These are phyloP conservation scores for Saccharum officinarum DNA, from an alignment of 176 grass and related monocot genomes.

Conservation along the genomic window DNA sequence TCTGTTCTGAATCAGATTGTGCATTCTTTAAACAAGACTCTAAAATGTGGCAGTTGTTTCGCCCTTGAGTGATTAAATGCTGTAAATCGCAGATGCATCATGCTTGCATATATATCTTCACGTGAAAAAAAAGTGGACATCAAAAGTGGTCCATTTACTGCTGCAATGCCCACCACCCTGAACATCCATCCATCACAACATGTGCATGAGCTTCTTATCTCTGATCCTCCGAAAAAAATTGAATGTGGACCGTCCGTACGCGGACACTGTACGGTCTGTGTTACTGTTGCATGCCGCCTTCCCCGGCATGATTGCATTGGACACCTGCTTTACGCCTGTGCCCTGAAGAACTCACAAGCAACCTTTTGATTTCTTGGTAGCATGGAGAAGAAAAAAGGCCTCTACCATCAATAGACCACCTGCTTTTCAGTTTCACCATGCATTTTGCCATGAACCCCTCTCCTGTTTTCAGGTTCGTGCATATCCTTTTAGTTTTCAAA, in stretches of 20 bases:
- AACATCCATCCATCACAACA: constrained; percentile 46
- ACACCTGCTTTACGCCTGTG: not conserved
- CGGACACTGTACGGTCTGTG: no score
- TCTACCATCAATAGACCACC: not conserved
- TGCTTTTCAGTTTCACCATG: constrained; percentile 25
- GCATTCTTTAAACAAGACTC: not conserved
- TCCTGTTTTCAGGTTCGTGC: not conserved
- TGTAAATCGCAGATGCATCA: not conserved
- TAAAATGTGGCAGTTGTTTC: not conserved
- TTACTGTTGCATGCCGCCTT: constrained; percentile 39
- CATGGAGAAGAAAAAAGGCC: not conserved
- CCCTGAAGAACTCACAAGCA: constrained; percentile 23
- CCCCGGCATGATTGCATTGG: constrained; percentile 29
- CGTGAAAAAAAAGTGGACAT: constrained; percentile 13
- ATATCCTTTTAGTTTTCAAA: not conserved
- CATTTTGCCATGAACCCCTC: constrained; percentile 14
- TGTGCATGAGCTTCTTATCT: constrained; percentile 32
- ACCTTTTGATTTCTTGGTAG: constrained; percentile 36
- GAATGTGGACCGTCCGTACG: no score
- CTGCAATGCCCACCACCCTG: constrained; percentile 29
- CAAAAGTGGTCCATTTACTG: constrained; percentile 17
- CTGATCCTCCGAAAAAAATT: no score
- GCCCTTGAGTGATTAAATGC: not conserved
- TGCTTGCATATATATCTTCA: not conserved
- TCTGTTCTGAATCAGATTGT: not conserved